Conservation (phyloP, 2,329 filamentous ascomycete species). For the Chalaropsis ovoidea region DNA sequence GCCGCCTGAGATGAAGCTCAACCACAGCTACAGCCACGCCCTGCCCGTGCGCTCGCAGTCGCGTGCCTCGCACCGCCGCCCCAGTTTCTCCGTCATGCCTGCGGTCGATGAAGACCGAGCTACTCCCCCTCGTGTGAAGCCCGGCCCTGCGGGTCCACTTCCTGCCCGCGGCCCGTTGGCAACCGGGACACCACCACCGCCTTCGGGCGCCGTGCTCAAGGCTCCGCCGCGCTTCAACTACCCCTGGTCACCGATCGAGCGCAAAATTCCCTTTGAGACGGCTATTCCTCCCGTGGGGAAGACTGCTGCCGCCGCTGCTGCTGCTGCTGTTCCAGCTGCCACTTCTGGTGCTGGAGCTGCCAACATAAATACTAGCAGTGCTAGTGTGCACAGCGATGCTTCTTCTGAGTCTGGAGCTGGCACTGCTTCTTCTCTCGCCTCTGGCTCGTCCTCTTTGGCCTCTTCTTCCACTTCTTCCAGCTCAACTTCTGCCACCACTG, state of each 20-base stretch:
- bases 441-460: conserved; percentile 42
- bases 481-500: conserved; percentile 39
- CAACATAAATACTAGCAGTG: not conserved
- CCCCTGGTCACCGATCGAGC: conserved; percentile 46
- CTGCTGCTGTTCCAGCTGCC: not conserved
- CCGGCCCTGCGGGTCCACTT: conserved; percentile 27
- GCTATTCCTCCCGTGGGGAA: conserved; percentile 34
- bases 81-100: conserved; percentile 58
- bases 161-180: conserved; percentile 31
- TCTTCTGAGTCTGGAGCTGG: not conserved
- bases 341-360: not conserved
- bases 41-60: conserved; percentile 41
- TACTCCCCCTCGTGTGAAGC: conserved; percentile 30
- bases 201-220: conserved; percentile 25
- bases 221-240: conserved; percentile 47
- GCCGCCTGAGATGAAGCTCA: conserved; percentile 65
- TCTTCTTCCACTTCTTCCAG: conserved; percentile 44
- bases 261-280: conserved; percentile 37
- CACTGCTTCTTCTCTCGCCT: conserved; percentile 14
- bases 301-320: conserved; percentile 25
- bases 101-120: conserved; percentile 56
- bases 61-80: conserved; percentile 50
- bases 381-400: not conserved
- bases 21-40: conserved; percentile 46
- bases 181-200: conserved; percentile 32